Conservation (phyloP, 2,329 filamentous ascomycete genomes). For the Sclerotinia nivalis region DNA sequence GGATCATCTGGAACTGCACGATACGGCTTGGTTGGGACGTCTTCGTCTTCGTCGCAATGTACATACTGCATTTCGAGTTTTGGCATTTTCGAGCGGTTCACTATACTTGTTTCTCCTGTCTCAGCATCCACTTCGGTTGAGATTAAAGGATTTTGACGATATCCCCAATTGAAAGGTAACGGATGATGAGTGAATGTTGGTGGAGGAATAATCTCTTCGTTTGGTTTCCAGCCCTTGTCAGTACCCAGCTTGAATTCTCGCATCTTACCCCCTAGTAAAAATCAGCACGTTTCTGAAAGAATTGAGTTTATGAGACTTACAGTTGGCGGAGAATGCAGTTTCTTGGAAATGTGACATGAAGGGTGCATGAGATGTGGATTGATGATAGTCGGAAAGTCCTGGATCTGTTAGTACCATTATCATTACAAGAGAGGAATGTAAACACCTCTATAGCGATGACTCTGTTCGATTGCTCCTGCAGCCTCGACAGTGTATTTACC, state of each 20-base stretch:
- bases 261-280: slow-evolving; percentile 52
- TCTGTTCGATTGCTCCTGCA: slow-evolving; percentile 72
- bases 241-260: slow-evolving; percentile 68
- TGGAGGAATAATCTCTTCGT: slow-evolving; percentile 75
- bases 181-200: slow-evolving; percentile 74
- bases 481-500: slow-evolving; percentile 66
- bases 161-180: slow-evolving; percentile 76
- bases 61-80: slow-evolving; percentile 34
- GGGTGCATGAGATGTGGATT: slow-evolving; percentile 64
- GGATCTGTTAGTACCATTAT: slow-evolving; percentile 13
- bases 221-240: slow-evolving; percentile 56
- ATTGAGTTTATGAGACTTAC: slow-evolving; percentile 47
- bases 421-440: neutral
- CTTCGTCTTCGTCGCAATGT: slow-evolving; percentile 27
- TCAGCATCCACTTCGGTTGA: slow-evolving; percentile 43
- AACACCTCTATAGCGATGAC: slow-evolving; percentile 78
- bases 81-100: slow-evolving; percentile 33
- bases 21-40: slow-evolving; percentile 29
- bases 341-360: slow-evolving; percentile 73
- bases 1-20: slow-evolving; percentile 44
- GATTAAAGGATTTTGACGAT: slow-evolving; percentile 78
- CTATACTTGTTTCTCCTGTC: slow-evolving; percentile 40
- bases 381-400: slow-evolving; percentile 84
- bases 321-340: slow-evolving; percentile 69
- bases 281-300: slow-evolving; percentile 29